Evolutionary conservation across 768 basidiomycete species (phyloP), one percentile per base, ranked within the genome.

Genomic region (Leccinum fibrillosum): DNA sequence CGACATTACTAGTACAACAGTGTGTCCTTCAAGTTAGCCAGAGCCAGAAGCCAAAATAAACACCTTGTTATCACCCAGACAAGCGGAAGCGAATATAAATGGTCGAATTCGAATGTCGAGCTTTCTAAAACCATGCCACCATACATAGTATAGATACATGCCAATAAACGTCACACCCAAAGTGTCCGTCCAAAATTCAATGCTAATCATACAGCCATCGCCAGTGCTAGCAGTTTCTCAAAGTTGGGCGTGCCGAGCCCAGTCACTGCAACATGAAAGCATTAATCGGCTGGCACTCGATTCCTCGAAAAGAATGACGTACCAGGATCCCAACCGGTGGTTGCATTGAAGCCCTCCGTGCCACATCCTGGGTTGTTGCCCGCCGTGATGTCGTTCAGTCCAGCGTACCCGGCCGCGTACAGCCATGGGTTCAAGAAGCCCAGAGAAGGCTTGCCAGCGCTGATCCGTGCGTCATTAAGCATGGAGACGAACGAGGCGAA

Each of bases 401-500:
- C 66, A 4, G 57, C 9, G 17, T 58, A 59, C 0, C 74, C 75
- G 19, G 42, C 58, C 13, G 63, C 53, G 65, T 89, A 88, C 2
- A 88, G 55, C 49, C 85, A 74, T 2, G 85, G 86, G 68, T 88
- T 88, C 59, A 89, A 72, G 72, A 88, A 87, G 0, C 87, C 87
- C 17, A 89, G 72, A 23, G 85, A 57, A 12, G 71, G 63, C 53
- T 75, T 71, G 0, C 75, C 73, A 0, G 72, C 73, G 5, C 72
- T 69, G 26, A 86, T 69, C 10, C 85, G 80, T 4, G 80, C 84
- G 55, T 89, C 85, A 53, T 89, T 88, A 47, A 90, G 71, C 60
- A 90, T 77, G 3, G 86, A 77, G 13, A 89, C 75, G 53, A 90
- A 74, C 25, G 78, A 82, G 6, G 88, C 79, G 57, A 91, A 86